Percentiles rank a stretch among this genome's conserved stretches.
Evolutionary conservation across 176 grass and related monocot genomes (phyloP).

Genomic region (Stipa capillata): DNA sequence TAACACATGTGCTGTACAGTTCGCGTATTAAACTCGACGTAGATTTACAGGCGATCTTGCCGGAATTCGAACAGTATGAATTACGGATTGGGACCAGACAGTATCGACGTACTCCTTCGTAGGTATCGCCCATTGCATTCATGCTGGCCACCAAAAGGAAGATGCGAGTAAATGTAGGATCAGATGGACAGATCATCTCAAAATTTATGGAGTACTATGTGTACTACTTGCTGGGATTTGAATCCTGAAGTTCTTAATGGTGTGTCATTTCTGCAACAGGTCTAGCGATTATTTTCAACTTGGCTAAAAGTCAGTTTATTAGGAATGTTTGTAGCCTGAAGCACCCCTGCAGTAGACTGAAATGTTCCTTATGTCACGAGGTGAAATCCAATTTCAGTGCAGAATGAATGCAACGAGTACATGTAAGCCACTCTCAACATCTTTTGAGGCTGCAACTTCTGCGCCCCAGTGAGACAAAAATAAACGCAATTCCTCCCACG

Average conservation of each 20-base stretch:
- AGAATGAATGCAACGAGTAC: not conserved
- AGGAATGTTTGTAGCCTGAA: not conserved
- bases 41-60: slow-evolving; percentile 13
- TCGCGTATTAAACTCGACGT: slow-evolving; percentile 26
- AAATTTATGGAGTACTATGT: not conserved
- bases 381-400: not conserved
- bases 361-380: not conserved
- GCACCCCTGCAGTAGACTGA: not conserved
- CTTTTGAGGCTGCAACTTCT: not conserved
- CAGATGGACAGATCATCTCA: slow-evolving; percentile 3
- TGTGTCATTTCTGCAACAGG: not conserved
- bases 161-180: not conserved
- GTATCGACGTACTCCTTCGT: not conserved
- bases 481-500: not conserved
- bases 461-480: not conserved
- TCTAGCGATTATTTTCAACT: not conserved
- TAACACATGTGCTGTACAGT: slow-evolving; percentile 17
- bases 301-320: not conserved
- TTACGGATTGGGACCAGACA: slow-evolving; percentile 9
- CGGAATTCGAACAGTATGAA: slow-evolving; percentile 4
- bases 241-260: not conserved
- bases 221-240: not conserved
- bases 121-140: slow-evolving; percentile 8
- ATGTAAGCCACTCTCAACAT: not conserved
- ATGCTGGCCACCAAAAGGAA: not conserved